Conservation (phyloP, 1,284 basidiomycete genomes). For the Lignosus rhinocerotis region DNA sequence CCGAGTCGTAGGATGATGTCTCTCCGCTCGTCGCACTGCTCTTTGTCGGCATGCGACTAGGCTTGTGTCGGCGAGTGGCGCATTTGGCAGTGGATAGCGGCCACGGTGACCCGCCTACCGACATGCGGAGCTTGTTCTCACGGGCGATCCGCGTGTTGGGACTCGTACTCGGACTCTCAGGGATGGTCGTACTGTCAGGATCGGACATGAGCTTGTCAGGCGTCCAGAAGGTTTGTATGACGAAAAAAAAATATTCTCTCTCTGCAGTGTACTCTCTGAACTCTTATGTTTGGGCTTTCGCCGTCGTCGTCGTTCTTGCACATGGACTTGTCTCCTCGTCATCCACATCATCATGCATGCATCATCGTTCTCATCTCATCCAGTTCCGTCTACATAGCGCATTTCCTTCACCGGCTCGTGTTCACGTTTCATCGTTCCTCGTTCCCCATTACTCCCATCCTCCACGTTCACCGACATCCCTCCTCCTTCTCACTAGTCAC, state of each 20-base stretch:
- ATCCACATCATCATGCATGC: constrained; percentile 28
- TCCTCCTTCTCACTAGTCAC: background rate
- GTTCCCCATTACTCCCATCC: background rate
- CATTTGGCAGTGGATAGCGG: too few species aligned
- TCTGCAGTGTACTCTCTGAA: constrained; percentile 26
- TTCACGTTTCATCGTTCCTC: background rate
- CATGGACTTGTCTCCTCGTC: constrained; percentile 29
- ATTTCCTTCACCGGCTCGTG: background rate
- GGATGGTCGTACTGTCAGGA: background rate
- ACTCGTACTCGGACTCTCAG: background rate
- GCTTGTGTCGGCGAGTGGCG: background rate
- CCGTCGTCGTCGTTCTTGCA: constrained; percentile 24
- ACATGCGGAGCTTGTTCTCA: too few species aligned
- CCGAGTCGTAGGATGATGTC: constrained; percentile 1
- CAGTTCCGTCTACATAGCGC: background rate
- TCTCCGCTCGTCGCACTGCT: background rate
- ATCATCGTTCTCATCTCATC: constrained; percentile 14
- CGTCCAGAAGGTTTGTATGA: constrained; percentile 24
- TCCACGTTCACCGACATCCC: background rate
- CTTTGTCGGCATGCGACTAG: background rate
- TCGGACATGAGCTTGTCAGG: background rate
- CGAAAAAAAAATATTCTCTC: constrained; percentile 20
- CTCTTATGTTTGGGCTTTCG: constrained; percentile 24
- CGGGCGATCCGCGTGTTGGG: background rate
- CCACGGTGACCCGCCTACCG: too few species aligned